Percentiles rank a stretch among this genome's conserved stretches.
phyloP scores from a whole-genome alignment of 1,284 basidiomycete genomes.

The Farysia itapuensis region DNA sequence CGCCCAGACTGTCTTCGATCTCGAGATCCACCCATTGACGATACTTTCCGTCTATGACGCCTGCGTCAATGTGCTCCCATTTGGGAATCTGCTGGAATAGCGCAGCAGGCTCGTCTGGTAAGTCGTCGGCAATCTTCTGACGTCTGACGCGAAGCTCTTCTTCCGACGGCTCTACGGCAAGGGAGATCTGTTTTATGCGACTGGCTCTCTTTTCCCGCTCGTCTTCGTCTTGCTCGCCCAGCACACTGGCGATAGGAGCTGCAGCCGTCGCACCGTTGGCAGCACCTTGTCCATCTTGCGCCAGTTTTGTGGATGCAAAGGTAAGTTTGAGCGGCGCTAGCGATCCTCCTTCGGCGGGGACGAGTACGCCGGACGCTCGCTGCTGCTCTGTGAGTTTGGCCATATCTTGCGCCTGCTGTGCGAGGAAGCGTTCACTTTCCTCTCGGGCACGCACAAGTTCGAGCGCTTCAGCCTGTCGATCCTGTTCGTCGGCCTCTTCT shows the following conservation, averaged over 20 bases:
- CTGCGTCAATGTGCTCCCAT: slow-evolving; percentile 46
- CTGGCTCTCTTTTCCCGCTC: slow-evolving; percentile 21
- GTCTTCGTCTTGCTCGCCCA: slow-evolving; percentile 47
- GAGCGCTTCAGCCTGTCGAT: slow-evolving; percentile 21
- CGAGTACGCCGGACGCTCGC: slow-evolving; percentile 45
- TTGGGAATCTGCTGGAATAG: slow-evolving; percentile 27
- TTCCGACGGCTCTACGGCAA: slow-evolving; percentile 26
- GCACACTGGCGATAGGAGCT: slow-evolving; percentile 2
- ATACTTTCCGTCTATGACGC: slow-evolving; percentile 28
- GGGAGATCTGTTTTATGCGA: slow-evolving; percentile 39
- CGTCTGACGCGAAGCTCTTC: slow-evolving; percentile 10
- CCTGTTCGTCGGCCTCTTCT: slow-evolving; percentile 38
- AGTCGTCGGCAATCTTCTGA: slow-evolving; percentile 2
- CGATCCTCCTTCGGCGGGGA: slow-evolving; percentile 23
- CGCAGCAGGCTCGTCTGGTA: slow-evolving; percentile 10
- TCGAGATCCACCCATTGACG: slow-evolving; percentile 30
- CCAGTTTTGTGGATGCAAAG: slow-evolving; percentile 10
- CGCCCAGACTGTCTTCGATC: slow-evolving; percentile 51
- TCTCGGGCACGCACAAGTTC: slow-evolving; percentile 30
- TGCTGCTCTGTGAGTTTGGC: slow-evolving; percentile 42
- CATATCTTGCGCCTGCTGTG: slow-evolving; percentile 52
- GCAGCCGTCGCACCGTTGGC: neutral
- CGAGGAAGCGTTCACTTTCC: slow-evolving; percentile 52
- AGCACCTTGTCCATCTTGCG: neutral
- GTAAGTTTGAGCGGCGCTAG: slow-evolving; percentile 51